Base-by-base conservation (phyloP, 1,284 basidiomycete species). In the Irpex lacteus region DNA sequence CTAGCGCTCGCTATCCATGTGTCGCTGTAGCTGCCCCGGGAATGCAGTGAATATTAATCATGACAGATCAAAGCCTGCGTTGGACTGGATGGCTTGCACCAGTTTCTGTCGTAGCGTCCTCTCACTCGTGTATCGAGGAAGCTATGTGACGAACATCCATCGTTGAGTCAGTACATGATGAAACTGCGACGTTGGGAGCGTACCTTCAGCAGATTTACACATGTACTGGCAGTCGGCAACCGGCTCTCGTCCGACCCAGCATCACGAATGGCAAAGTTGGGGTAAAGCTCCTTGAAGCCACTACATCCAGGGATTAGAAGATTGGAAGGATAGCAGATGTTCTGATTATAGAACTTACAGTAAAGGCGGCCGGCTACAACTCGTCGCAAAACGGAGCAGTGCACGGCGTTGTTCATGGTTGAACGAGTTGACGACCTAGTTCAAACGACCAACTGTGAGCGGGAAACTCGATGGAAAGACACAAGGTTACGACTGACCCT, bases 61-160 rank as follows among this genome's bases (percentile, higher is more conserved):
- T 5, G 92, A 96, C 64, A 96, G 80, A 77, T 98, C 94, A 68
- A 98, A 98, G 0, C 95, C 95, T 5, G 94, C 93, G 37, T 89
- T 89, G 0, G 92, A 86, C 57, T 84, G 90, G 71, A 97, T 94
- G 3, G 95, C 92, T 71, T 95, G 90, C 9, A 96, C 71, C n/a
- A 97, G 79, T 74, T 96, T 97, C 56, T 84, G 78, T n/a, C 84
- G 78, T 34, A 98, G 78, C 3, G 83, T 79, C 13, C 74, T 72
- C 71, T 92, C 89, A 70, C 79, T 87, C 65, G 78, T 76, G 70
- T 94, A 94, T 34, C 82, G 78, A 13, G 92, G 91, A 18, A 94
- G 81, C 89, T 93, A 72, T 47, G 69, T 40, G 38, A 32, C 3
- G 3, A 15, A 56, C 54, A 36, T 19, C 3, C 8, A 53, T 6